These are phyloP conservation scores for Coriolopsis trogii DNA, from an alignment of 1,284 basidiomycete species.

Conservation along the genomic window DNA sequence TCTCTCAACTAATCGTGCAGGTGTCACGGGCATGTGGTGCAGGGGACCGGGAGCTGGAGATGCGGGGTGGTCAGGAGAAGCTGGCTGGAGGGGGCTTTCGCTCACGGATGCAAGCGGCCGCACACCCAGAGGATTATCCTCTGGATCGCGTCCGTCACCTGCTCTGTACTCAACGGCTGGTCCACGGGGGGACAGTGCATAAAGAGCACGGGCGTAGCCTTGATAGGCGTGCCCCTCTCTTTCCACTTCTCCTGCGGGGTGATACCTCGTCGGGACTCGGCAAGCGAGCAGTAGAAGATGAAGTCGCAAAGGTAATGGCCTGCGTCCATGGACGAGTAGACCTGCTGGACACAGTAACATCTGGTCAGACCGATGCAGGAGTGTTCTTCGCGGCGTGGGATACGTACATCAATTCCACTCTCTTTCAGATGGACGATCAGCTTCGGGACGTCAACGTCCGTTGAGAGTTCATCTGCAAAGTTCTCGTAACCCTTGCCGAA, in stretches of 20 bases:
- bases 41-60: background rate
- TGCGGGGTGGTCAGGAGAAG: background rate
- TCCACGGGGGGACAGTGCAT: slow-evolving; percentile 71
- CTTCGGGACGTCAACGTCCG: slow-evolving; percentile 49
- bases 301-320: slow-evolving; percentile 81
- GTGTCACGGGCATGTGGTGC: background rate
- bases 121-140: slow-evolving; percentile 62
- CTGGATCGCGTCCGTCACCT: slow-evolving; percentile 68
- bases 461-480: slow-evolving; percentile 48
- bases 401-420: slow-evolving; percentile 58
- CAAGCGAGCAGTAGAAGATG: slow-evolving; percentile 78
- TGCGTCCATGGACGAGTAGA: slow-evolving; percentile 75
- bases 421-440: slow-evolving; percentile 61
- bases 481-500: slow-evolving; percentile 54
- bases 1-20: background rate
- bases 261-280: slow-evolving; percentile 59
- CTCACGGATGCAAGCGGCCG: slow-evolving; percentile 33
- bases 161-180: slow-evolving; percentile 60
- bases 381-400: background rate
- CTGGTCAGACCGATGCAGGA: slow-evolving; percentile 6
- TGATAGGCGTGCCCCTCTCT: slow-evolving; percentile 44
- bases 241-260: slow-evolving; percentile 54
- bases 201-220: slow-evolving; percentile 57
- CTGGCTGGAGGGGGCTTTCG: background rate
- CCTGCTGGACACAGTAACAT: slow-evolving; percentile 44